phyloP scores from a whole-genome alignment of 2,329 filamentous ascomycete genomes.

The Hymenoscyphus repandus region DNA sequence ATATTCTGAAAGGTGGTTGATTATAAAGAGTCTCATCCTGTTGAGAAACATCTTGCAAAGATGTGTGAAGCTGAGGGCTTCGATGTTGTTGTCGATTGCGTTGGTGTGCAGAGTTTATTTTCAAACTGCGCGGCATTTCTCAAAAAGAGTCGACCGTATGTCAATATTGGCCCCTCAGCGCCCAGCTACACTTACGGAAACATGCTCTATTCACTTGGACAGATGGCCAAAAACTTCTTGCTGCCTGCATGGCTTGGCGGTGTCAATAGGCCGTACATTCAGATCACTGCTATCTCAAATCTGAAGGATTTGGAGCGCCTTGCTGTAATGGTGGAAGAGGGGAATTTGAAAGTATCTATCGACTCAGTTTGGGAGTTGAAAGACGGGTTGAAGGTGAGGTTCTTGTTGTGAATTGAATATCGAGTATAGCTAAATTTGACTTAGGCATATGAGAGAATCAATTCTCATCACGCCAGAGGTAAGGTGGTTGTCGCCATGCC shows the following conservation, averaged over 20 bases:
- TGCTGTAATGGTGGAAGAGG: conserved; percentile 32
- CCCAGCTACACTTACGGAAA: conserved; percentile 30
- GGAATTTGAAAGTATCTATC: conserved; percentile 33
- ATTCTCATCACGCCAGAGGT: conserved; percentile 33
- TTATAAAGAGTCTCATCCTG: conserved; percentile 34
- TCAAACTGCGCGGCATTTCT: conserved; percentile 36
- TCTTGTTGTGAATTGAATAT: neutral
- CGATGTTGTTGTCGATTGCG: conserved; percentile 45
- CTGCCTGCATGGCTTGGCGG: conserved; percentile 34
- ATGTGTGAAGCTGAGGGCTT: conserved; percentile 32
- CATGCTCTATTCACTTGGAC: conserved; percentile 30
- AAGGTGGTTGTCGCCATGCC: conserved; percentile 31
- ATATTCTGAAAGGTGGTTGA: conserved; percentile 33
- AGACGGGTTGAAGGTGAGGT: conserved; percentile 29
- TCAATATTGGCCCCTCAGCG: conserved; percentile 38
- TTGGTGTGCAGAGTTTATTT: conserved; percentile 44
- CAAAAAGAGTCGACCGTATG: conserved; percentile 34
- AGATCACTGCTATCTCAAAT: conserved; percentile 17
- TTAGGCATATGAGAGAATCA: conserved; percentile 32
- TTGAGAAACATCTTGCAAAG: conserved; percentile 34
- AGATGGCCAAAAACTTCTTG: conserved; percentile 36
- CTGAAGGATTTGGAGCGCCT: conserved; percentile 32
- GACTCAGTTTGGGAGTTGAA: conserved; percentile 37
- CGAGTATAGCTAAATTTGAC: neutral
- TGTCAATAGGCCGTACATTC: conserved; percentile 30